phyloP scores from a whole-genome alignment of 108 stramenopile species.

The Nannochloropsis gaditana region DNA sequence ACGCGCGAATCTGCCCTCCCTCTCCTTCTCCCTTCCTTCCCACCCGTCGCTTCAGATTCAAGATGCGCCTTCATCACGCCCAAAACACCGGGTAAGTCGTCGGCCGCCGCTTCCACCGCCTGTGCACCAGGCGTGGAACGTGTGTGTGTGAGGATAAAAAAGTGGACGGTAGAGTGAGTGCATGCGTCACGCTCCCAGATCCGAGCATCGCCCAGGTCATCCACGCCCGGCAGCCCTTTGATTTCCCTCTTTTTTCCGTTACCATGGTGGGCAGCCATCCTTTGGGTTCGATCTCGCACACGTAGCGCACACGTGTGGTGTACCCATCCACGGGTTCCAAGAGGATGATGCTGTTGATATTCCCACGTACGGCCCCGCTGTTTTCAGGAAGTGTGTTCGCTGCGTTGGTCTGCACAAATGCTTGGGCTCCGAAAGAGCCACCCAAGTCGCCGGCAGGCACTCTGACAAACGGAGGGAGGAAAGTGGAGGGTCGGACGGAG shows the following conservation, averaged over 20 bases:
- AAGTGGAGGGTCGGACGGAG: background rate
- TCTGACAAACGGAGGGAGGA: background rate
- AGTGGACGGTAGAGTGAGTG: background rate
- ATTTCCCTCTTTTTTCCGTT: background rate
- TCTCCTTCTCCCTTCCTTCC: background rate
- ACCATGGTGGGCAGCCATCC: background rate
- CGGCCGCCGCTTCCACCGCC: background rate
- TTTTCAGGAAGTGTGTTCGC: background rate
- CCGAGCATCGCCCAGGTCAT: no score
- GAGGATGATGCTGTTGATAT: background rate
- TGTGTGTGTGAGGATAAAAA: no score
- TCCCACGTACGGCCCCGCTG: background rate
- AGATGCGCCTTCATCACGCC: background rate
- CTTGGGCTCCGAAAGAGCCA: background rate
- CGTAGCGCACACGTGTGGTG: background rate
- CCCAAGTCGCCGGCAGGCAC: background rate
- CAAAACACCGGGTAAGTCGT: background rate
- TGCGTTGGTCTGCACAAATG: background rate
- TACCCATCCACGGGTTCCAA: background rate
- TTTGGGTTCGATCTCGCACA: background rate
- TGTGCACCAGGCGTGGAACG: background rate
- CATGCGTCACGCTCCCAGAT: no score
- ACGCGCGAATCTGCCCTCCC: background rate
- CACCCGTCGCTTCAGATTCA: background rate
- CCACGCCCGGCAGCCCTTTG: background rate